phyloP scores from a whole-genome alignment of 2,329 filamentous ascomycete species.

The Fusarium oxysporum region DNA sequence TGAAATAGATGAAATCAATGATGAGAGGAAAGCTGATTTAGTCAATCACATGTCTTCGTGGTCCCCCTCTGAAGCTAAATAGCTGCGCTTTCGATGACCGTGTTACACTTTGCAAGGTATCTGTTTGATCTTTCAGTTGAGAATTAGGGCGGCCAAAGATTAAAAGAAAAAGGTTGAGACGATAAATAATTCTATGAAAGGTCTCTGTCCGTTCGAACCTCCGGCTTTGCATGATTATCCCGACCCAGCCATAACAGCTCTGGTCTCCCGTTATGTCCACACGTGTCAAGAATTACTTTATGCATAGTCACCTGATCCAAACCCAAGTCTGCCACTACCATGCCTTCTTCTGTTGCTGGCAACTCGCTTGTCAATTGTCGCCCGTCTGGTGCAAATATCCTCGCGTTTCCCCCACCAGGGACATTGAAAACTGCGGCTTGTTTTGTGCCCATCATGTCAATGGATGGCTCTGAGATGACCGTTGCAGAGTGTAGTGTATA shows the following conservation, averaged over 20 bases:
- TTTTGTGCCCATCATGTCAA: neutral
- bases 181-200: neutral
- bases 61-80: neutral
- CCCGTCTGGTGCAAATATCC: neutral
- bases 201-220: neutral
- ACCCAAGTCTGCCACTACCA: neutral
- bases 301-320: neutral
- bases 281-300: neutral
- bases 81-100: neutral
- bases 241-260: neutral
- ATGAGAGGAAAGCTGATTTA: neutral
- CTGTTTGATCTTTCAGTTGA: neutral
- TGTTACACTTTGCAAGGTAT: neutral
- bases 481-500: neutral
- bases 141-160: neutral
- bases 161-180: neutral
- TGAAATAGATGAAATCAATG: neutral
- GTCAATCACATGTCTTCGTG: too few relatives aligned
- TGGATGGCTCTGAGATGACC: neutral
- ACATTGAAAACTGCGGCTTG: neutral
- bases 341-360: neutral
- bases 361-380: neutral
- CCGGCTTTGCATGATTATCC: neutral
- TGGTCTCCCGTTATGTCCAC: neutral
- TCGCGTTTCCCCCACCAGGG: neutral